These are phyloP conservation scores for Aegilops tauschii DNA, from an alignment of 176 grass and related monocot genomes.

Conservation along the genomic window DNA sequence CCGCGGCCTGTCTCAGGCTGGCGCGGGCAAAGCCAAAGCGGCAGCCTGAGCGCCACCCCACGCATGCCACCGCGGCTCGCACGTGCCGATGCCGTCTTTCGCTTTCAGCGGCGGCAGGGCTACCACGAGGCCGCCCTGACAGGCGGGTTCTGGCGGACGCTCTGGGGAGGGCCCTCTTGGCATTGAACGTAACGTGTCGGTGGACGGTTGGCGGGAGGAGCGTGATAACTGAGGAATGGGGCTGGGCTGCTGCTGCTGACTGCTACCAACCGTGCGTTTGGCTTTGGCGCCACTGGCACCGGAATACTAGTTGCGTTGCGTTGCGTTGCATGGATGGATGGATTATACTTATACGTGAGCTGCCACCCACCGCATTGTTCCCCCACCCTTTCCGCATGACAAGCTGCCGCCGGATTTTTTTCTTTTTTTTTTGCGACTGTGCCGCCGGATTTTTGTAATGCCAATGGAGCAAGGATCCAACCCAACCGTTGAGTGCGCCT, in stretches of 20 bases:
- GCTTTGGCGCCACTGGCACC: not conserved
- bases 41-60: not conserved
- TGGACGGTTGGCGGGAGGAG: not conserved
- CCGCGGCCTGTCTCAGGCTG: slow-evolving; percentile 6
- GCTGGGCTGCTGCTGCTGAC: not conserved
- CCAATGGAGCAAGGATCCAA: not conserved
- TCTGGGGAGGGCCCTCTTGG: not conserved
- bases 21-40: not conserved
- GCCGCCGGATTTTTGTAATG: not conserved
- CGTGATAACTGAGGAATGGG: not conserved
- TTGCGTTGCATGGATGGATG: not conserved
- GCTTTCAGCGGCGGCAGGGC: not conserved
- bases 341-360: too few relatives aligned
- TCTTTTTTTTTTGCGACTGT: too few relatives aligned
- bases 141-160: not conserved
- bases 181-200: not conserved
- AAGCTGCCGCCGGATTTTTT: not conserved
- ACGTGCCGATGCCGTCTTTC: not conserved
- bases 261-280: slow-evolving; percentile 6
- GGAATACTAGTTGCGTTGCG: not conserved
- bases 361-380: not conserved
- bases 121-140: not conserved
- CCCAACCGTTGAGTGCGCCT: not conserved
- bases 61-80: slow-evolving; percentile 18
- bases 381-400: slow-evolving; percentile 2